Evolutionary conservation across 495 filamentous ascomycete species (phyloP), one percentile per base, ranked within the genome.

Genomic region (Penicillium cinerascens): DNA sequence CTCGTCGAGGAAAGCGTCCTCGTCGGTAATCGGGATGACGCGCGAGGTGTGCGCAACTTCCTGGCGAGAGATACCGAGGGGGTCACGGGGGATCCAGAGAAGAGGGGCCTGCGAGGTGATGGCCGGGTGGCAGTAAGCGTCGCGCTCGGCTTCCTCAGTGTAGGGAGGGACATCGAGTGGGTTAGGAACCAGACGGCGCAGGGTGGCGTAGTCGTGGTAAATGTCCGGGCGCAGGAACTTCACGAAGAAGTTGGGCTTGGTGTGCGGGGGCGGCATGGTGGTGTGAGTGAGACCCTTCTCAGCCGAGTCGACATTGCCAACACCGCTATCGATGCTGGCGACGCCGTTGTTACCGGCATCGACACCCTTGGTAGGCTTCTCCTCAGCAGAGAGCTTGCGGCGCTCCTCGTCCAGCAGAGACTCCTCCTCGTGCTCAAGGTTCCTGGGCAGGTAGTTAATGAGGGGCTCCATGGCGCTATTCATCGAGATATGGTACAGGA

Each of bases 11-110:
- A 77, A 82, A 33, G 90, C 87, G 20, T 87, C 89, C 62, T 95
- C 87, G 68, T 97, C 90, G 0, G 87, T 91, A 56, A 90, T 91
- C 4, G 82, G 78, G 42, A 96, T 87, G 37, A 88, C 84, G 52
- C 78, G 80, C 56, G 75, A 72, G 15, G 85, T 88, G 60, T 91
- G 86, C 16, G 73, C 73, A 42, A 91, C 74, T 74, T 96, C 92
- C 70, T 92, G 85, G 66, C 76, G 78, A 38, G 83, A 87, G 37
- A 96, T 78, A 43, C 92, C 92, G 50, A 85, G 74, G 1, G 77
- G 68, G 61, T 97, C 92, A 43, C 78, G 76, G 6, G 91, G 88
- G 50, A 97, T 85, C 92, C 92, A 96, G 23, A 97, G 75, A 36
- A 92, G 68, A 20, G 89, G 87, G 1, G 84, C 76, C 49, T 72